Base-by-base conservation (phyloP, 2,329 filamentous ascomycete species). In the Coniochaeta sp. region DNA sequence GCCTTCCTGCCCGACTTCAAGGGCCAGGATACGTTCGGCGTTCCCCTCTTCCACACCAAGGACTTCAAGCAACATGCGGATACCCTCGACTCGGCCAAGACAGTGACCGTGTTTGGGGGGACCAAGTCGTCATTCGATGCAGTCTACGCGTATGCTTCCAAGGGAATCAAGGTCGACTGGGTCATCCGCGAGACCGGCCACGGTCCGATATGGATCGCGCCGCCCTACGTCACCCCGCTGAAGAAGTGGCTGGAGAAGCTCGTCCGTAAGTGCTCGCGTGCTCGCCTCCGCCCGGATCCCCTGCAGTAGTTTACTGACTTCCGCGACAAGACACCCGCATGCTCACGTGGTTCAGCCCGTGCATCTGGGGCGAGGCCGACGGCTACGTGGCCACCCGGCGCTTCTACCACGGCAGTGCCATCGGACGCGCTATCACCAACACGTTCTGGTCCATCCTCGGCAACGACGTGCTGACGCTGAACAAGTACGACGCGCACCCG, bases 271-370 rank as follows among this genome's bases (percentile, higher is more conserved):
- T 72, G 14, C n/a, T n/a, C n/a, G n/a, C n/a, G n/a, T n/a, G n/a
- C n/a, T n/a, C n/a, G n/a, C n/a, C n/a, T n/a, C n/a, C n/a, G n/a
- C n/a, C n/a, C n/a, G n/a, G n/a, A n/a, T 44, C 22, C 22, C 24
- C 6, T 17, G 2, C 8, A 22, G 19, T 17, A n/a, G n/a, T n/a
- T n/a, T 3, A 28, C 24, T 40, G 30, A 54, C 5, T 9, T 40
- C 16, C 30, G 59, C 4, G 1, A 9, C n/a, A 58, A 77, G 76
- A 79, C 34, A 88, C 83, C 0, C 84, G 89, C 0, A 79, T 89
- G 63, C 73, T 92, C 58, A 89, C 85, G 1, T 91, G 87, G 85
- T 85, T 93, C 71, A 87, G 83, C 58, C 89, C 90, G 0, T 92
- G 89, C 68, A 80, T 89, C 16, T 93, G 88, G 86, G 87, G 86